Evolutionary conservation across 1,139 yeast species (phyloP), one percentile per base, ranked within the genome.

Genomic region (Yamadazyma taylorii): DNA sequence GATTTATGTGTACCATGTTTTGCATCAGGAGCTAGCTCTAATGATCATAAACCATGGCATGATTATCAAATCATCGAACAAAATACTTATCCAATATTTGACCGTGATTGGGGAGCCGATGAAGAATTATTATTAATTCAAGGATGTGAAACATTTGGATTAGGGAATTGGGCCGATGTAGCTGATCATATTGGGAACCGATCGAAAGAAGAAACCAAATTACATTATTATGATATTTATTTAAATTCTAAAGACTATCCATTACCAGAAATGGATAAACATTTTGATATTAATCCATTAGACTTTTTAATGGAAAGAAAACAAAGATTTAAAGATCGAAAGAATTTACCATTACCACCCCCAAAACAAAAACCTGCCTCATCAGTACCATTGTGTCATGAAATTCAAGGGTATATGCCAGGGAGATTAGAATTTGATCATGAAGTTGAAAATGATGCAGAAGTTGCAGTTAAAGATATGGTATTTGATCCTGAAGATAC

Each of bases 371-470:
- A 89, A 57, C 88, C 95, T 2, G 82, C 85, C 35, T 90, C 97
- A 0, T 87, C 96, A 9, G 95, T 86, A 7, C 99, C 99, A 0
- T 75, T 94, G 37, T 90, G 97, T 65, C 97, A 94, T 56, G 97
- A 94, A 55, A 80, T 92, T 44, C 97, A 92, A 61, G 97, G 97
- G 3, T 92, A 83, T 58, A 92, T 94, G 99, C 99, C 99, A 25
- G 99, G 98, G 33, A 78, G 98, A 52, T 69, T 92, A 46, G 99
- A 92, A 59, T 92, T 92, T 61, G 99, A 92, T 55, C 87, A 84
- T 42, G 99, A 92, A 58, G 89, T 86, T 28, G 98, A 94, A 58
- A 92, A 92, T 55, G 99, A 92, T 37, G 98, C 98, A 0, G 99
- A 92, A 61, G 73, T 85, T 39, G 82, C 95, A 0, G 88, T 92